Conservation (phyloP, 345 rosid species). For the Lepidium didymum region DNA sequence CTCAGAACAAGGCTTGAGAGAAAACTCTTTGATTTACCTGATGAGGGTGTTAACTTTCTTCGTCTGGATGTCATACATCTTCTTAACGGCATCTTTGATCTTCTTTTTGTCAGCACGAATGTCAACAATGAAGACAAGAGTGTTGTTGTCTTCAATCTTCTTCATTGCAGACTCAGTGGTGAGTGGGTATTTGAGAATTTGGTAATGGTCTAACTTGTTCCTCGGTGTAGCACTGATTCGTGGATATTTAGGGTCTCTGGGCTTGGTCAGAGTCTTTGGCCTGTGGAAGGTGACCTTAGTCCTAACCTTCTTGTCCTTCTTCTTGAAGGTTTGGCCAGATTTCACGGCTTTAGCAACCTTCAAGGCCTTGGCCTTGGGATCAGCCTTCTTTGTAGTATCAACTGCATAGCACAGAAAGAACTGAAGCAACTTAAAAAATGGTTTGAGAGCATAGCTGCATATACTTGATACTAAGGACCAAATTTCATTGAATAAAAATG, state of each 20-base stretch:
- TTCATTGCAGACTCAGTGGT: slow-evolving; percentile 95
- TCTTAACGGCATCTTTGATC: slow-evolving; percentile 87
- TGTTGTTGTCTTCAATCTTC: slow-evolving; percentile 93
- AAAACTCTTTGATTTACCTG: slow-evolving; percentile 35
- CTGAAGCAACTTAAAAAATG: neutral
- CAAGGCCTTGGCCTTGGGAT: slow-evolving; percentile 82
- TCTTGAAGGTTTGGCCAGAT: slow-evolving; percentile 72
- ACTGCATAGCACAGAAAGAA: slow-evolving; percentile 17
- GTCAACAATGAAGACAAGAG: slow-evolving; percentile 93
- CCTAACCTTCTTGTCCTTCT: slow-evolving; percentile 68
- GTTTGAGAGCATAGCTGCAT: neutral
- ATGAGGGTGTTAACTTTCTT: slow-evolving; percentile 93
- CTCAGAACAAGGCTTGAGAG: neutral
- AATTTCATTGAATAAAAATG: neutral
- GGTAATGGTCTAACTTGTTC: slow-evolving; percentile 90
- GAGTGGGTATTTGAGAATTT: slow-evolving; percentile 83
- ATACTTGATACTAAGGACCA: neutral
- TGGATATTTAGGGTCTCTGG: slow-evolving; percentile 69
- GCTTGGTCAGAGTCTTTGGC: slow-evolving; percentile 83
- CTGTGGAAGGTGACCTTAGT: slow-evolving; percentile 89
- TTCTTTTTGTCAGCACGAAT: slow-evolving; percentile 90
- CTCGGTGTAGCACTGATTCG: slow-evolving; percentile 80
- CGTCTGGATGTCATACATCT: slow-evolving; percentile 90
- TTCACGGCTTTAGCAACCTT: slow-evolving; percentile 86
- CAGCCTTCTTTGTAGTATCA: slow-evolving; percentile 54